A percentile compares a stretch with the other conserved stretches of the same genome.
Evolutionary conservation across 2,329 filamentous ascomycete genomes (phyloP).

Genomic region (Aspergillus amoenus): DNA sequence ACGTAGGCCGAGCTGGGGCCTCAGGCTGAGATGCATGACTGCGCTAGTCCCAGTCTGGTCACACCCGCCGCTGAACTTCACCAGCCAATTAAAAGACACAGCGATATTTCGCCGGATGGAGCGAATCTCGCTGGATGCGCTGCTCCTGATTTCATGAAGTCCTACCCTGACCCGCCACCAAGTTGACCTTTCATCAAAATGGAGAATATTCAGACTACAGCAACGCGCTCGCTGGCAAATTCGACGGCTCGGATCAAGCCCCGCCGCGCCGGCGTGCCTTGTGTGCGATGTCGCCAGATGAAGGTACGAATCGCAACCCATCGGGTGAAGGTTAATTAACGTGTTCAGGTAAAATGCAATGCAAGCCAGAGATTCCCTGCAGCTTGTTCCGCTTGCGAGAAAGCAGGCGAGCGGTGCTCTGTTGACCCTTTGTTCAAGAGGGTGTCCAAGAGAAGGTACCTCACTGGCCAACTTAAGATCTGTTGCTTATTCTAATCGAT

Average conservation of each 20-base stretch:
- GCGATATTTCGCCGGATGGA: not conserved
- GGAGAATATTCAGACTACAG: not conserved
- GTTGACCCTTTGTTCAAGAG: slow-evolving; percentile 4
- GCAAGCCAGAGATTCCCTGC: not conserved
- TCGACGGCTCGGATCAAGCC: not conserved
- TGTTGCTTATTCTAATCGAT: not conserved
- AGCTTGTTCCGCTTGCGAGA: not conserved
- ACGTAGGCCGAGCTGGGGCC: not conserved
- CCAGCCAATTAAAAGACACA: too few species aligned
- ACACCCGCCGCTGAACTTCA: too few species aligned
- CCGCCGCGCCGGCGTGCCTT: not conserved
- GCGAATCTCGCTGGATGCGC: not conserved
- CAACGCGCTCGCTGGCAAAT: not conserved
- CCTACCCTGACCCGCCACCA: not conserved
- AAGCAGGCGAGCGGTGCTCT: not conserved
- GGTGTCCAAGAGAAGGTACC: not conserved
- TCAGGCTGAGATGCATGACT: too few species aligned
- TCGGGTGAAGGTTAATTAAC: not conserved
- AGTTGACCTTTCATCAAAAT: not conserved
- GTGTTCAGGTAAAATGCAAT: not conserved
- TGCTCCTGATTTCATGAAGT: not conserved
- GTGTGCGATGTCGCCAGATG: not conserved
- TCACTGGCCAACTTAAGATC: too few species aligned
- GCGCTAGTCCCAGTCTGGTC: too few species aligned
- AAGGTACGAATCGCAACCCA: not conserved